phyloP scores from a whole-genome alignment of 1,284 basidiomycete genomes.

The Ceratobasidium sp. region DNA sequence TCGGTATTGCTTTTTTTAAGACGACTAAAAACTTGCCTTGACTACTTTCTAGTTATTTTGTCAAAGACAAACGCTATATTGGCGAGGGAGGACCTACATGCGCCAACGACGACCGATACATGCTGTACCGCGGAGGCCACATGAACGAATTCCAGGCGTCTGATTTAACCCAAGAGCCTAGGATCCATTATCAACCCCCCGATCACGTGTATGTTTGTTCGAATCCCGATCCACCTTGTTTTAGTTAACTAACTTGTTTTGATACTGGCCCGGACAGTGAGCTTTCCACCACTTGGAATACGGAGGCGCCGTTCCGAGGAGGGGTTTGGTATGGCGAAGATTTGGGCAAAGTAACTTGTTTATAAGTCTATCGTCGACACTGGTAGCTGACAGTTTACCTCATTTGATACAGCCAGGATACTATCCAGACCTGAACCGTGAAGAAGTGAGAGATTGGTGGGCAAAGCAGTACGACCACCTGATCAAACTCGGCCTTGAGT shows the following conservation, averaged over 20 bases:
- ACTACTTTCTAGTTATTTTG: constrained; percentile 31
- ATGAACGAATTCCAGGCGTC: constrained; percentile 18
- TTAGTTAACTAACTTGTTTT: neutral
- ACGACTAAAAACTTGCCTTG: neutral
- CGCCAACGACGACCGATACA: constrained; percentile 29
- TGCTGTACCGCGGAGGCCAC: constrained; percentile 15
- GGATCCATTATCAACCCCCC: neutral
- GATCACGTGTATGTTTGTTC: constrained; percentile 20
- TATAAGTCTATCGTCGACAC: neutral
- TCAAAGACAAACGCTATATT: constrained; percentile 15
- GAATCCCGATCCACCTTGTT: no score
- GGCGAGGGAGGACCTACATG: neutral
- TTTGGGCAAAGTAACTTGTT: constrained; percentile 28
- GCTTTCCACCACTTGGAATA: constrained; percentile 40
- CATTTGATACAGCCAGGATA: constrained; percentile 36
- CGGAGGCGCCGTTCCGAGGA: constrained; percentile 27
- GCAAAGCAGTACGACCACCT: constrained; percentile 43
- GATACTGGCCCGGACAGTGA: neutral
- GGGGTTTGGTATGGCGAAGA: constrained; percentile 42
- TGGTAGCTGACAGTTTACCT: neutral
- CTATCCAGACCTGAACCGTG: constrained; percentile 43
- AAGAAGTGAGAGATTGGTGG: constrained; percentile 43
- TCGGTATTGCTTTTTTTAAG: neutral
- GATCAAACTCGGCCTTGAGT: constrained; percentile 40
- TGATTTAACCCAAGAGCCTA: constrained; percentile 28